These are phyloP conservation scores for Raffaelea albimanens DNA, from an alignment of 2,329 filamentous ascomycete species.

Conservation along the genomic window DNA sequence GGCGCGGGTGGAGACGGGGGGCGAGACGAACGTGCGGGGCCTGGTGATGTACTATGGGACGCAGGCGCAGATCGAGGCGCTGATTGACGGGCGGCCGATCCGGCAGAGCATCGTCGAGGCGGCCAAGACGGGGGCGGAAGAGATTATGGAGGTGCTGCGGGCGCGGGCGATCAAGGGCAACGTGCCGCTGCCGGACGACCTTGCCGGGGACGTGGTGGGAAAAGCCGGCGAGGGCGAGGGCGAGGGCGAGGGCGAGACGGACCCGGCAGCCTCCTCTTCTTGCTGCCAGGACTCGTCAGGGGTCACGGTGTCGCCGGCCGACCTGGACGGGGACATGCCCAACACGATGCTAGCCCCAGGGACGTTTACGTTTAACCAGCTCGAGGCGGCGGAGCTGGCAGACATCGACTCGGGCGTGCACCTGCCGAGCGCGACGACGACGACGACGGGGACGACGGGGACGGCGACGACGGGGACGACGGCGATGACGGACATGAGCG, in stretches of 20 bases:
- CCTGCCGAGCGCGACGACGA: constrained; percentile 3
- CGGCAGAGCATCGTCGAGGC: constrained; percentile 6
- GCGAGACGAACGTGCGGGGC: constrained; percentile 15
- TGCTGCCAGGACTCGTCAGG: too few species aligned
- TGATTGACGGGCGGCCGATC: constrained; percentile 6
- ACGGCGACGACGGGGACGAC: too few species aligned
- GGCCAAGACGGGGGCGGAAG: background rate
- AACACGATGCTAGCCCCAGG: background rate
- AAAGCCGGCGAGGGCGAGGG: background rate
- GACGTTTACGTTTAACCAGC: background rate
- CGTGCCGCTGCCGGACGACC: constrained; percentile 4
- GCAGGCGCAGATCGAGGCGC: constrained; percentile 12
- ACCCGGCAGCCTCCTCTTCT: background rate
- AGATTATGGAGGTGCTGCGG: constrained; percentile 1
- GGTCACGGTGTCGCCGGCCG: too few species aligned
- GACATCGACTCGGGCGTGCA: constrained; percentile 8
- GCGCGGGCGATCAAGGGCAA: background rate
- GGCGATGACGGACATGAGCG: constrained; percentile 1
- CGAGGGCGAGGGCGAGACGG: background rate
- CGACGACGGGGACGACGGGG: too few species aligned
- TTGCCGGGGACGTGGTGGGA: background rate
- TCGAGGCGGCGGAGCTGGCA: background rate
- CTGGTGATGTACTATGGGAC: constrained; percentile 10
- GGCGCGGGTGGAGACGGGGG: constrained; percentile 9
- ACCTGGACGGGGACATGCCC: too few species aligned